These are phyloP conservation scores for Babesia caballi DNA, from an alignment of 169 alveolate species.

Conservation along the genomic window DNA sequence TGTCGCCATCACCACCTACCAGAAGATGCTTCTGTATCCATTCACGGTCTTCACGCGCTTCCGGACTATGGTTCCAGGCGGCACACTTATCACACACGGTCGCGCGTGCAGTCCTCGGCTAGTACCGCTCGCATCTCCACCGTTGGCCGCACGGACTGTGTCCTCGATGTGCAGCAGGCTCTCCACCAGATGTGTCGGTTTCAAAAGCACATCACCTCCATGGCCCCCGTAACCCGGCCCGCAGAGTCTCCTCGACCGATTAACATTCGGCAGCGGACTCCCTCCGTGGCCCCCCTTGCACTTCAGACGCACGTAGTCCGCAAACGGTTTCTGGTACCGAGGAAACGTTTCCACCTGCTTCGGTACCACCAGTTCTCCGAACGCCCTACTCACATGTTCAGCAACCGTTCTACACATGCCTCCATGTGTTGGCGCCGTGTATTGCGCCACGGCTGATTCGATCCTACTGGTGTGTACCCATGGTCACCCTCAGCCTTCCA, in stretches of 20 bases:
- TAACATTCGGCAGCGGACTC: slow-evolving; percentile 64
- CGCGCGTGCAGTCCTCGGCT: slow-evolving; percentile 76
- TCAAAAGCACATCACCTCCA: slow-evolving; percentile 73
- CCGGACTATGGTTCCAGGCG: slow-evolving; percentile 75
- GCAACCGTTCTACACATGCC: slow-evolving; percentile 3
- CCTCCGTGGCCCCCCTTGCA: slow-evolving; percentile 79
- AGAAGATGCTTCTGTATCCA: slow-evolving; percentile 42
- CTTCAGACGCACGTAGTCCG: slow-evolving; percentile 68
- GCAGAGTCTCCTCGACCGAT: slow-evolving; percentile 64
- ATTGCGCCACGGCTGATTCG: no score
- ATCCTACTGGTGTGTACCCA: no score
- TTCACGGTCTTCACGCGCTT: slow-evolving; percentile 64
- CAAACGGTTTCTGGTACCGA: slow-evolving; percentile 72
- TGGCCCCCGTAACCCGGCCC: slow-evolving; percentile 83
- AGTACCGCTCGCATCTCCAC: slow-evolving; percentile 73
- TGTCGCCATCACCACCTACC: slow-evolving; percentile 23
- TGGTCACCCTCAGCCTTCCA: no score
- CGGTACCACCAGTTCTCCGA: slow-evolving; percentile 42
- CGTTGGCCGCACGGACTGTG: slow-evolving; percentile 65
- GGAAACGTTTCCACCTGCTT: slow-evolving; percentile 60
- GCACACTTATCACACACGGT: slow-evolving; percentile 62
- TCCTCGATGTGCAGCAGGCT: slow-evolving; percentile 72
- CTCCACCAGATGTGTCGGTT: slow-evolving; percentile 67
- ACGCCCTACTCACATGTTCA: slow-evolving; percentile 25
- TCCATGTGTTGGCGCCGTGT: no score